Base-by-base conservation (phyloP, 2,329 filamentous ascomycete genomes). In the Aspergillus glaucus region DNA sequence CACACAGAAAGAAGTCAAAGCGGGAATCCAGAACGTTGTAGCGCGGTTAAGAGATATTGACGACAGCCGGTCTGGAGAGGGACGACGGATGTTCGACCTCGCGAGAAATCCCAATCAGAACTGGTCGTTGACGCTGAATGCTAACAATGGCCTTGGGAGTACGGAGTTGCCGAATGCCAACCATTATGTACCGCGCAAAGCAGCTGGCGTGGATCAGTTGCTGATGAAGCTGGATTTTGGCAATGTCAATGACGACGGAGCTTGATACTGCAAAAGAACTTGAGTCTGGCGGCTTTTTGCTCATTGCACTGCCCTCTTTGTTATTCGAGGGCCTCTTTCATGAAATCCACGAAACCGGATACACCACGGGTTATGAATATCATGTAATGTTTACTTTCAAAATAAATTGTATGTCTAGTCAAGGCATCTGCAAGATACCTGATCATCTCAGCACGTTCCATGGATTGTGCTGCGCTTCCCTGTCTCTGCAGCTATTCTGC, bases 201-300 rank as follows among this genome's bases (percentile, higher is more conserved):
- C 88, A 3, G 88, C 88, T 0, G 87, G 89, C 1, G 82, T 96
- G 42, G 89, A 95, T 71, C 77, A 87, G 50, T 69, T 96, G 63
- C 68, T 96, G 63, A 95, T 95, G 88, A 95, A 95, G 74, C 73
- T 96, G 59, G 90, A 95, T 56, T 82, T 79, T 51, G 62, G 67
- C 50, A 59, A 65, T 49, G 52, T 63, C 51, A 59, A 54, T 51
- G 47, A 55, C 46, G 43, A 49, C 44, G n/a, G 36, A 54, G 44
- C 28, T 34, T 55, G 6, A 43, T 49, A n/a, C 42, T 24, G 12
- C 4, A 37, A 21, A 15, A 42, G 48, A 50, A 36, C 54, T 15
- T 10, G 17, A 3, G 6, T 17, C 34, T 17, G 14, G 15, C 6
- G 34, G 15, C 14, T 36, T n/a, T 14, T 36, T 15, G 32, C 6